Evolutionary conservation across 345 rosid species (phyloP).

Genomic region (Arabidopsis arenosa): DNA sequence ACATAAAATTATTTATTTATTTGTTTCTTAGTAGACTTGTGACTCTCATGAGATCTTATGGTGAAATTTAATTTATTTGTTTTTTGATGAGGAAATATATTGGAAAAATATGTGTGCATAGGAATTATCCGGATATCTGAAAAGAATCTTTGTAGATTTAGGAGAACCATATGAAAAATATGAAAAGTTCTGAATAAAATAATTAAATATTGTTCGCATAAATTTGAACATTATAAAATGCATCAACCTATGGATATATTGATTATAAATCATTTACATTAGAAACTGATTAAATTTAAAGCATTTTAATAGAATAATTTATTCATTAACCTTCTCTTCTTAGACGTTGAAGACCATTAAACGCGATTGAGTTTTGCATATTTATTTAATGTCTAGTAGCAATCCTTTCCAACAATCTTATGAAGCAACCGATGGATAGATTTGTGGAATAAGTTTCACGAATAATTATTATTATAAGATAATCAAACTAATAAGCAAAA

Average conservation of each 20-base stretch:
- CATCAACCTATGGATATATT: background rate
- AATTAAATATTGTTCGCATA: background rate
- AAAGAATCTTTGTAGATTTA: constrained; percentile 32
- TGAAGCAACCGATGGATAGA: too few species aligned
- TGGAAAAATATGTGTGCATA: constrained; percentile 18
- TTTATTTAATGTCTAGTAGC: too few species aligned
- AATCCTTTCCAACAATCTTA: too few species aligned
- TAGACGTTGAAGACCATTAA: too few species aligned
- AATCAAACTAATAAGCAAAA: too few species aligned
- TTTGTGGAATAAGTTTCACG: too few species aligned
- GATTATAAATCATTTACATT: too few species aligned
- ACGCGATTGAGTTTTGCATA: too few species aligned
- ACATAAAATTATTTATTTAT: background rate
- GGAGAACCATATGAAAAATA: background rate
- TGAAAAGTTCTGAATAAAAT: background rate
- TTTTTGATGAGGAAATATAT: background rate
- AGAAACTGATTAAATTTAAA: too few species aligned
- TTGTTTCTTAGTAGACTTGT: constrained; percentile 13
- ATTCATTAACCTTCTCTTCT: too few species aligned
- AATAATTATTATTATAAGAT: too few species aligned
- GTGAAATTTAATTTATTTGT: background rate
- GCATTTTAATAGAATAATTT: too few species aligned
- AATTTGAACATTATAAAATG: background rate
- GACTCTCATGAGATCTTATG: constrained; percentile 21
- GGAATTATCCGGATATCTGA: constrained; percentile 19